Conservation (phyloP, 2,329 filamentous ascomycete species). For the Aspergillus persii region DNA sequence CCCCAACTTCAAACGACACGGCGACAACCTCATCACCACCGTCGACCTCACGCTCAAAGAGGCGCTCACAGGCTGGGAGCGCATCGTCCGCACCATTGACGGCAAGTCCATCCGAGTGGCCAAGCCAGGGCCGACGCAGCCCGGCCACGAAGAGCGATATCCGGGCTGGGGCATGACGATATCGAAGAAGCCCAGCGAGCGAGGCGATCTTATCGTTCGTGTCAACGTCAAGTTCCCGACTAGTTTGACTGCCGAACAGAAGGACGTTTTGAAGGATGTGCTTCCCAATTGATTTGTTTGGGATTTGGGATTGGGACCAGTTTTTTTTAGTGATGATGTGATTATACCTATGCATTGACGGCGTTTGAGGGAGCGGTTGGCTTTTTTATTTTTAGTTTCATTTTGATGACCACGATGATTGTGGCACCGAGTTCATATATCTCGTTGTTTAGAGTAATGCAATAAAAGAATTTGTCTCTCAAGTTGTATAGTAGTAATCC, state of each 20-base stretch:
- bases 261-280: conserved; percentile 75
- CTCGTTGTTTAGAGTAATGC: background rate
- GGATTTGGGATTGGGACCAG: no score
- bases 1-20: conserved; percentile 77
- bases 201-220: conserved; percentile 84
- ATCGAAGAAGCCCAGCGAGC: conserved; percentile 79
- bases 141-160: conserved; percentile 76
- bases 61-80: conserved; percentile 88
- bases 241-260: conserved; percentile 72
- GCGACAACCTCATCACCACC: conserved; percentile 77
- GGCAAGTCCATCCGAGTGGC: conserved; percentile 78
- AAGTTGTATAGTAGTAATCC: no score
- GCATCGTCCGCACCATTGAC: conserved; percentile 91
- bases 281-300: conserved; percentile 46
- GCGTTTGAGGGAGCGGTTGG: conserved; percentile 25
- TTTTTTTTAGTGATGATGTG: background rate
- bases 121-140: conserved; percentile 79
- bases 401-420: background rate
- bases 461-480: background rate
- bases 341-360: conserved; percentile 18
- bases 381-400: background rate
- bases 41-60: conserved; percentile 88
- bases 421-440: background rate
- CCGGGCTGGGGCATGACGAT: conserved; percentile 91
- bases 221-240: conserved; percentile 93